Evolutionary conservation across 345 rosid genomes (phyloP).

Genomic region (Alliaria petiolata): DNA sequence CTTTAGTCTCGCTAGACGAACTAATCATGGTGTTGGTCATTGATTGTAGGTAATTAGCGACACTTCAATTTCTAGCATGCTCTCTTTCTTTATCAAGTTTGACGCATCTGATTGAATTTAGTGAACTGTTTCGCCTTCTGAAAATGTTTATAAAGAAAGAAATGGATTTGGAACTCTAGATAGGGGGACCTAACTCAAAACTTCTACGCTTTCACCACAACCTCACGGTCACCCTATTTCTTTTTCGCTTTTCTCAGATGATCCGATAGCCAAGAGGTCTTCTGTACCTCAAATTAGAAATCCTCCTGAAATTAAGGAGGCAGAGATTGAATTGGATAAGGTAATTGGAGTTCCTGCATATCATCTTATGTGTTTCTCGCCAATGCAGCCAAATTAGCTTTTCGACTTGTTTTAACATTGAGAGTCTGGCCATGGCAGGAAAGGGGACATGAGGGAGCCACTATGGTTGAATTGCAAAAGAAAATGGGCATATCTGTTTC

Average conservation of each 20-base stretch:
- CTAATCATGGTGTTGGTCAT: too few species aligned
- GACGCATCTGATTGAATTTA: too few species aligned
- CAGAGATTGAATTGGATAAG: conserved; percentile 31
- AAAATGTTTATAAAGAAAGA: neutral
- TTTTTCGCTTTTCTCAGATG: conserved; percentile 43
- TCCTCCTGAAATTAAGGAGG: conserved; percentile 40
- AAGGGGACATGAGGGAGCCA: conserved; percentile 42
- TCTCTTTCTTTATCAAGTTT: too few species aligned
- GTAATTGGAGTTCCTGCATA: conserved; percentile 2
- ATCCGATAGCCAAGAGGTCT: conserved; percentile 65
- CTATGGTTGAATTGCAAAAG: conserved; percentile 59
- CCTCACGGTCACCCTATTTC: neutral
- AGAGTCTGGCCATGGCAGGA: conserved; percentile 44
- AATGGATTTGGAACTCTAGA: neutral
- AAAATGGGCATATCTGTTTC: conserved; percentile 54
- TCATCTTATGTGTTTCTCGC: conserved; percentile 7
- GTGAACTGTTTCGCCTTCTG: too few species aligned
- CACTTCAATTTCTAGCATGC: too few species aligned
- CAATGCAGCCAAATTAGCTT: conserved; percentile 3
- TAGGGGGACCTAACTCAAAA: neutral
- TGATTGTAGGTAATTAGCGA: too few species aligned
- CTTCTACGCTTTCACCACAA: neutral
- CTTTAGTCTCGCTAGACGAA: too few species aligned
- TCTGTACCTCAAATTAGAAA: conserved; percentile 38
- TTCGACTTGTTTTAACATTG: conserved; percentile 11